These are phyloP conservation scores for Fraxinus paxiana DNA, from an alignment of 305 asterid genomes.

Conservation along the genomic window DNA sequence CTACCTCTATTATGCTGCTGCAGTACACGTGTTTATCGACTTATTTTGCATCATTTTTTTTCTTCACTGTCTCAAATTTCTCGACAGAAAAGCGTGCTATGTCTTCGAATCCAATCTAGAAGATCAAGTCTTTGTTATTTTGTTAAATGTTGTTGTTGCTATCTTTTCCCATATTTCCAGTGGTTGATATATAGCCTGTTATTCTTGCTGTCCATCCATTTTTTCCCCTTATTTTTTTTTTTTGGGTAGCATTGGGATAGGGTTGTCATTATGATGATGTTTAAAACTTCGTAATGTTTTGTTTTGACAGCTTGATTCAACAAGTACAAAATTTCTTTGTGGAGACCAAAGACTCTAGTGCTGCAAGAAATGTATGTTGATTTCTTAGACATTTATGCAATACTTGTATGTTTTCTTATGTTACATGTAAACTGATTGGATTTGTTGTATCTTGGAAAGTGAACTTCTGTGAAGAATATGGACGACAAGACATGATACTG, in stretches of 20 bases:
- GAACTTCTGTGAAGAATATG: not conserved
- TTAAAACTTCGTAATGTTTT: not conserved
- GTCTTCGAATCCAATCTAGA: not conserved
- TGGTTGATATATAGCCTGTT: not conserved
- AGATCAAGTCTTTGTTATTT: not conserved
- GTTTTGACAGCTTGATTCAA: conserved; percentile 60
- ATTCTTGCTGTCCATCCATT: not conserved
- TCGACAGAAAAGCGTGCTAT: not conserved
- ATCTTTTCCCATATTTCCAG: not conserved
- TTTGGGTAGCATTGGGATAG: not conserved
- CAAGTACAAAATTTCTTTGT: conserved; percentile 71
- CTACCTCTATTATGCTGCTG: not conserved
- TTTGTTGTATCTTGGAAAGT: not conserved
- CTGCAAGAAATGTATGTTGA: conserved; percentile 61
- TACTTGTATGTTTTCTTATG: not conserved
- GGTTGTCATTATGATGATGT: not conserved
- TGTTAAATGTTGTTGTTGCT: not conserved
- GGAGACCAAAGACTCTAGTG: conserved; percentile 63
- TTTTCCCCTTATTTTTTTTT: not conserved
- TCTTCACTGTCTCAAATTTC: not conserved
- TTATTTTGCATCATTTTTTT: not conserved
- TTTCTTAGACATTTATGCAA: not conserved
- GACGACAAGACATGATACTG: not conserved
- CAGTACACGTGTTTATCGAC: not conserved
- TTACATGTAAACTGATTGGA: not conserved